Evolutionary conservation across 2,329 filamentous ascomycete species (phyloP).

Genomic region (Hypoxylon sp.): DNA sequence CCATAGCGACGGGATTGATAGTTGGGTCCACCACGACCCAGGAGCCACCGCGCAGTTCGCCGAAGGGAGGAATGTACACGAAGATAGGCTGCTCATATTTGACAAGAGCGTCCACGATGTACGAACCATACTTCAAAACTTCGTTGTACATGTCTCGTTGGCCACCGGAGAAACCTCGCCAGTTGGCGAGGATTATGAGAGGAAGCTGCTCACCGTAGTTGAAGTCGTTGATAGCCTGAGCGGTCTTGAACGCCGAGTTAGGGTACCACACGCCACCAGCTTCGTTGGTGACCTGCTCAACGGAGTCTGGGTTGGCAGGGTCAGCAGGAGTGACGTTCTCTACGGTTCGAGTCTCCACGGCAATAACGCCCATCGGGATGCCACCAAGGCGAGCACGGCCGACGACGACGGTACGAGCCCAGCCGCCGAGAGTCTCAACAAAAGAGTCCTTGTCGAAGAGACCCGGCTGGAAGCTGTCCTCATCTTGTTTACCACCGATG

Average conservation of each 20-base stretch:
- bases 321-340: conserved; percentile 98
- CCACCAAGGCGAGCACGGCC: conserved; percentile 96
- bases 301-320: conserved; percentile 97
- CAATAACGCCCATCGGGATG: conserved; percentile 98
- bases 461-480: conserved; percentile 87
- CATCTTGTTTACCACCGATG: conserved; percentile 88
- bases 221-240: conserved; percentile 98
- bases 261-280: conserved; percentile 99
- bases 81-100: conserved; percentile 99
- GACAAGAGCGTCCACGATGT: conserved; percentile 97
- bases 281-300: conserved; percentile 93
- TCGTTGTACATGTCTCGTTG: conserved; percentile 99
- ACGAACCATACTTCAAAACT: conserved; percentile 98
- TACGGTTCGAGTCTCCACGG: conserved; percentile 92
- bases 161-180: conserved; percentile 99
- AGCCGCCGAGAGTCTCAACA: conserved; percentile 94
- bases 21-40: conserved; percentile 99
- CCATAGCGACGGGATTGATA: conserved; percentile 96
- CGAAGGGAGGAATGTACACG: conserved; percentile 96
- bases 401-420: conserved; percentile 96
- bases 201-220: conserved; percentile 98
- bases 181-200: conserved; percentile 99
- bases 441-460: conserved; percentile 98
- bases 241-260: conserved; percentile 99
- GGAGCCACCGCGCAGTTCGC: conserved; percentile 97